Evolutionary conservation across 2,329 filamentous ascomycete species (phyloP).

Genomic region (Helotiales sp.): DNA sequence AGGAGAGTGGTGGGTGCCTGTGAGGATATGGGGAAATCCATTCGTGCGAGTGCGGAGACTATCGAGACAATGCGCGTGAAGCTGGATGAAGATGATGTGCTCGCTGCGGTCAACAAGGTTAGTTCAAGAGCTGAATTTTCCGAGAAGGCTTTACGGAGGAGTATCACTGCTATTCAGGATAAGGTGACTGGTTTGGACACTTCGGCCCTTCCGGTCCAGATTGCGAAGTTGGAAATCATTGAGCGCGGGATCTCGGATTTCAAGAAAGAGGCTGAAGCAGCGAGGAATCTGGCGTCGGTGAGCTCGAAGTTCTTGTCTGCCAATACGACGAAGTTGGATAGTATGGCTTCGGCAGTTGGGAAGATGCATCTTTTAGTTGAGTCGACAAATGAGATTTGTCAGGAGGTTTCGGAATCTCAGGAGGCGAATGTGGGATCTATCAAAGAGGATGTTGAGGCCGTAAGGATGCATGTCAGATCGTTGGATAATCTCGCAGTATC

Average conservation of each 20-base stretch:
- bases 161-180: constrained; percentile 27
- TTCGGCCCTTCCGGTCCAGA: constrained; percentile 24
- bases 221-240: constrained; percentile 27
- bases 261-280: constrained; percentile 30
- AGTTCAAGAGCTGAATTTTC: constrained; percentile 27
- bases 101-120: constrained; percentile 25
- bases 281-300: constrained; percentile 30
- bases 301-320: constrained; percentile 32
- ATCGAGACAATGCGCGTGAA: constrained; percentile 24
- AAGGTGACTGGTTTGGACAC: constrained; percentile 31
- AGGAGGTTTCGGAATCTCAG: constrained; percentile 25
- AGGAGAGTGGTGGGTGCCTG: constrained; percentile 28
- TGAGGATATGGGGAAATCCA: constrained; percentile 31
- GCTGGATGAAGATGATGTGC: constrained; percentile 28
- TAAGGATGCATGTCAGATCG: constrained; percentile 20
- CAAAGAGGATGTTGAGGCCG: constrained; percentile 25
- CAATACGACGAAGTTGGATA: constrained; percentile 29
- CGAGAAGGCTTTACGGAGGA: constrained; percentile 26
- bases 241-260: constrained; percentile 29
- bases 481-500: constrained; percentile 19
- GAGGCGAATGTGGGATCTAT: constrained; percentile 22
- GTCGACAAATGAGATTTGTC: constrained; percentile 23
- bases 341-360: constrained; percentile 25
- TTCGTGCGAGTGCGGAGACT: constrained; percentile 24
- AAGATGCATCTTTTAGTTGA: constrained; percentile 28